A percentile compares a stretch with the other conserved stretches of the same genome.
Evolutionary conservation across 345 rosid species (phyloP).

Genomic region (Brassica juncea): DNA sequence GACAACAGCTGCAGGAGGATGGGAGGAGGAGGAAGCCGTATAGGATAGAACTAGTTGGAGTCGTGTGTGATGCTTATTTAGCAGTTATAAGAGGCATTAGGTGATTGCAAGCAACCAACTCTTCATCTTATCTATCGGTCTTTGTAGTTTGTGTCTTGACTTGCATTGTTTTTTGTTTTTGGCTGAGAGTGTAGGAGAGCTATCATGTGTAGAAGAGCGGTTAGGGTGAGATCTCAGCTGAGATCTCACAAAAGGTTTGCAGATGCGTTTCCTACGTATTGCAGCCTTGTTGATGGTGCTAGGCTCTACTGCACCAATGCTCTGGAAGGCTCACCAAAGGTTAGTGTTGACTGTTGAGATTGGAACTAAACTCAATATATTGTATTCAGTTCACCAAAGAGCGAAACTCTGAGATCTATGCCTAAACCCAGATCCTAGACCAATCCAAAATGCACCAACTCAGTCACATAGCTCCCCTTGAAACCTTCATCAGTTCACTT

Average conservation of each 20-base stretch:
- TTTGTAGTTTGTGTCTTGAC: slow-evolving; percentile 4
- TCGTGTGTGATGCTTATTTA: slow-evolving; percentile 89
- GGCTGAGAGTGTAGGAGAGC: slow-evolving; percentile 72
- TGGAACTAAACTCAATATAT: too few relatives aligned
- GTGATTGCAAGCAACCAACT: slow-evolving; percentile 35
- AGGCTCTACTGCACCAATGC: slow-evolving; percentile 83
- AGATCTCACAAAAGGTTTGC: slow-evolving; percentile 94
- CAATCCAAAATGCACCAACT: neutral
- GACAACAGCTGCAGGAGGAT: slow-evolving; percentile 50
- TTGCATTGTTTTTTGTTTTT: neutral
- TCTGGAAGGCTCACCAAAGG: slow-evolving; percentile 82
- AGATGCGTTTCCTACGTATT: slow-evolving; percentile 70
- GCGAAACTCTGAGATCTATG: neutral
- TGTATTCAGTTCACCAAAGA: too few relatives aligned
- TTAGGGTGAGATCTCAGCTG: slow-evolving; percentile 80
- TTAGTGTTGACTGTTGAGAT: too few relatives aligned
- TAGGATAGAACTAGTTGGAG: slow-evolving; percentile 93
- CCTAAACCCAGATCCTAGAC: slow-evolving; percentile 1
- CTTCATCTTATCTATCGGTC: neutral
- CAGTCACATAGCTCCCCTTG: neutral
- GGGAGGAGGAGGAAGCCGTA: slow-evolving; percentile 69
- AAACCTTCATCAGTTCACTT: neutral
- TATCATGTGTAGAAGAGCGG: slow-evolving; percentile 83
- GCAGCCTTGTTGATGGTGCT: slow-evolving; percentile 80
- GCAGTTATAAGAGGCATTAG: slow-evolving; percentile 95